Percentiles rank a stretch among this genome's conserved stretches.
Evolutionary conservation across 768 basidiomycete genomes (phyloP).

Genomic region (Boletales sp.): DNA sequence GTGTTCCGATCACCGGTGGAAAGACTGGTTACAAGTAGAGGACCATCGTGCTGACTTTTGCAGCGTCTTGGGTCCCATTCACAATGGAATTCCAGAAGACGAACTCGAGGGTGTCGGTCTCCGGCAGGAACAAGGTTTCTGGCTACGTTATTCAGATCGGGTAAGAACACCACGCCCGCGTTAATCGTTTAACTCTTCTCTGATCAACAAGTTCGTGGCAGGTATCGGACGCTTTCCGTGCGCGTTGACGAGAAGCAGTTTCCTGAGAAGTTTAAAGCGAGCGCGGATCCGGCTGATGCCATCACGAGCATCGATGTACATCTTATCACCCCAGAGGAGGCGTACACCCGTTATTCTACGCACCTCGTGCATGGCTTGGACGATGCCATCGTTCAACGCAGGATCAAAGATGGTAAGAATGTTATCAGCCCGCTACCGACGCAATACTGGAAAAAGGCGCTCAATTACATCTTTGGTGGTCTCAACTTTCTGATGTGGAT

Average conservation of each 20-base stretch:
- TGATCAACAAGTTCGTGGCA: constrained; percentile 2
- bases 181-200: not conserved
- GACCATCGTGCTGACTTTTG: too few relatives aligned
- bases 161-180: not conserved
- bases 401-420: constrained; percentile 39
- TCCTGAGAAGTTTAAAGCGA: constrained; percentile 12
- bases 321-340: constrained; percentile 37
- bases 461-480: constrained; percentile 53
- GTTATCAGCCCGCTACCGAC: constrained; percentile 44
- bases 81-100: constrained; percentile 19
- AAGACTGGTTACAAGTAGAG: too few relatives aligned
- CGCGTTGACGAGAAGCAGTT: constrained; percentile 34
- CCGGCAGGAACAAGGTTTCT: constrained; percentile 11
- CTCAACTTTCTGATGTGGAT: constrained; percentile 55
- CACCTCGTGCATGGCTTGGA: constrained; percentile 44
- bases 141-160: constrained; percentile 30
- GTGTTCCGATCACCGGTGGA: too few relatives aligned
- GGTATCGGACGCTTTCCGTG: constrained; percentile 43
- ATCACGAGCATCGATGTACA: constrained; percentile 49
- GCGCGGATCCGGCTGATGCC: constrained; percentile 33
- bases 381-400: constrained; percentile 35
- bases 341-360: constrained; percentile 43
- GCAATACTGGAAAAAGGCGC: constrained; percentile 45
- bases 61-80: not conserved
- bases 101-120: constrained; percentile 12